Conservation (phyloP, 2,329 filamentous ascomycete species). For the Penicillium sp. region DNA sequence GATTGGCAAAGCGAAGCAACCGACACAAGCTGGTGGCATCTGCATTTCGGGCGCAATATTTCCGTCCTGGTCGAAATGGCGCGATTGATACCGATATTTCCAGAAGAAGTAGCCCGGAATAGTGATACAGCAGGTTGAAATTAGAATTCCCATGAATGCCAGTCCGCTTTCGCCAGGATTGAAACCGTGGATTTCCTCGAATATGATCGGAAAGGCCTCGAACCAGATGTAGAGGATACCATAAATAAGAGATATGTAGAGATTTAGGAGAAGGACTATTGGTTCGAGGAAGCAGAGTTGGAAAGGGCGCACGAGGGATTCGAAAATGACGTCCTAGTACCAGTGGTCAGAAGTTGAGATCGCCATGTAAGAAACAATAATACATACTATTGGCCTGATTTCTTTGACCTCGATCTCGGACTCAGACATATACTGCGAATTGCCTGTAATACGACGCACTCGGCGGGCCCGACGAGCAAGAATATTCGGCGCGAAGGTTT, state of each 20-base stretch:
- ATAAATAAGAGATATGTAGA: slow-evolving; percentile 31
- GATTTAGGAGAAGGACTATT: slow-evolving; percentile 26
- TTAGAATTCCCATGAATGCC: slow-evolving; percentile 29
- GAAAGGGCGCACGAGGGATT: slow-evolving; percentile 48
- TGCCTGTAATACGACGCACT: slow-evolving; percentile 43
- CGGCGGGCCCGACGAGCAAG: slow-evolving; percentile 22
- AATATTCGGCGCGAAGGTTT: slow-evolving; percentile 33
- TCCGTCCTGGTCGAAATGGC: slow-evolving; percentile 21
- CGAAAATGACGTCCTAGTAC: slow-evolving; percentile 42
- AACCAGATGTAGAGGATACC: slow-evolving; percentile 33
- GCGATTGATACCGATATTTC: slow-evolving; percentile 26
- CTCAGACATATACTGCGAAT: slow-evolving; percentile 46
- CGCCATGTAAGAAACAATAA: background rate
- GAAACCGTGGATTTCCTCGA: slow-evolving; percentile 32
- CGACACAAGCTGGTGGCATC: slow-evolving; percentile 66
- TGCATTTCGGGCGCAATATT: slow-evolving; percentile 42
- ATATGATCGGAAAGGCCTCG: slow-evolving; percentile 55
- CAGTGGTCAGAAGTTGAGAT: background rate
- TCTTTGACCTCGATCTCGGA: slow-evolving; percentile 38
- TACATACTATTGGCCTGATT: slow-evolving; percentile 35
- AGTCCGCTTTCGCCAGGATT: slow-evolving; percentile 36
- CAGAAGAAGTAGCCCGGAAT: slow-evolving; percentile 45
- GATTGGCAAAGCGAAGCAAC: slow-evolving; percentile 63
- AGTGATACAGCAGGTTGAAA: slow-evolving; percentile 37
- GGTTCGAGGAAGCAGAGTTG: slow-evolving; percentile 30